Percentiles rank a stretch among this genome's conserved stretches.
These are phyloP conservation scores for Chrysanthemum lavandulifolium DNA, from an alignment of 129 eudicot species.

Conservation along the genomic window DNA sequence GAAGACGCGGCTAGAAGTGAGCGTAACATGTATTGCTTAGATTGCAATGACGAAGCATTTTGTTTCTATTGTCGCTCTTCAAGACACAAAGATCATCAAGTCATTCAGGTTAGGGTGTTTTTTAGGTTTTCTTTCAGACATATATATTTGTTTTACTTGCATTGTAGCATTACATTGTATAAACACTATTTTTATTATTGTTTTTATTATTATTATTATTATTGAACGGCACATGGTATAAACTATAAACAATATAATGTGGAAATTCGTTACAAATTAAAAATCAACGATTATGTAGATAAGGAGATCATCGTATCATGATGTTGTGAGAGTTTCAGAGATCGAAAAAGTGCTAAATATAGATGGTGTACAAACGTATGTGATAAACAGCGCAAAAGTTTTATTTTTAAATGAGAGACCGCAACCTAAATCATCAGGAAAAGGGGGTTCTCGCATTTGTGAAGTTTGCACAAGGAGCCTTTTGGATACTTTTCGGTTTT, in stretches of 20 bases:
- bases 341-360: constrained; percentile 68
- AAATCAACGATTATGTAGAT: constrained; percentile 41
- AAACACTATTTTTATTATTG: too few species aligned
- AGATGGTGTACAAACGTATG: constrained; percentile 84
- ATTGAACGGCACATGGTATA: neutral
- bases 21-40: constrained; percentile 82
- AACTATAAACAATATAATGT: neutral
- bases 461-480: constrained; percentile 82
- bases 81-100: constrained; percentile 81
- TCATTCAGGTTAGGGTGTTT: constrained; percentile 58
- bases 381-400: constrained; percentile 88
- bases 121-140: constrained; percentile 4
- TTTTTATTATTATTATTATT: too few species aligned
- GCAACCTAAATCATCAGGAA: constrained; percentile 67
- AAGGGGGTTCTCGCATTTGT: constrained; percentile 76
- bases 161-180: too few species aligned
- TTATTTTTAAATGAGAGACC: constrained; percentile 82
- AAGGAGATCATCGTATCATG: constrained; percentile 88
- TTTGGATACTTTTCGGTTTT: constrained; percentile 77
- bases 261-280: neutral
- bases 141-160: neutral
- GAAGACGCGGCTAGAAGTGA: constrained; percentile 79
- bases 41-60: constrained; percentile 64
- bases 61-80: constrained; percentile 92
- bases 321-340: constrained; percentile 89